Base-by-base conservation (phyloP, 2,329 filamentous ascomycete species). In the Leptographium procerum region DNA sequence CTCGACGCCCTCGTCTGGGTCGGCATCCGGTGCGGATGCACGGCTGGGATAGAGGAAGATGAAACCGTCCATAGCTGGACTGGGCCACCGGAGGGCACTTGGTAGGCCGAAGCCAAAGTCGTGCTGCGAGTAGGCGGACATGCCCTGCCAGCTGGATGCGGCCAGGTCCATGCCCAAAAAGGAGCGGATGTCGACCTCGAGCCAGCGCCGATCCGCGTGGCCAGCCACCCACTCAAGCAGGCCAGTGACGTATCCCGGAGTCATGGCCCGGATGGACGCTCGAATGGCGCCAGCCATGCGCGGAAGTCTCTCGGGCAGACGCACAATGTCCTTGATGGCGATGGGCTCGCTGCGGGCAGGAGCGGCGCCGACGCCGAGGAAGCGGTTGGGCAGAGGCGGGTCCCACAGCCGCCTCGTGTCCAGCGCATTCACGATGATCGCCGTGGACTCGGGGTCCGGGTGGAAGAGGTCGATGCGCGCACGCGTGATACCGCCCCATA, bases 401-500 rank as follows among this genome's bases (percentile, higher is more conserved):
- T 62, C 52, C 47, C 45, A 59, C 7, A 64, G 66, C 45, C 34
- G 56, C 45, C 55, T 62, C 31, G 61, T 60, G 62, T 69, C 62
- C 50, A 69, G 57, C 14, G 65, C 67, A 52, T 69, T 63, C 19
- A 65, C 61, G 24, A 66, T 52, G 24, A 55, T 16, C 9, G 55
- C 29, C 10, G 36, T 29, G 24, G 34, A 7, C 4, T 54, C 57
- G 19, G 19, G 40, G 48, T 48, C 52, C 2, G 61, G 52, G 34
- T 71, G 67, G 61, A 70, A 74, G 1, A 72, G 29, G 0, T 66
- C 65, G 0, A 68, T 68, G 11, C 73, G 69, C 4, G 72, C 64
- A 3, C 68, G 66, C 2, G 71, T 67, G 0, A 75, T 58, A 4
- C 65, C 65, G 2, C 74, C 72, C 73, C 74, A 76, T 10, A 77